These are phyloP conservation scores for Staphylotrichum tortipilum DNA, from an alignment of 495 filamentous ascomycete species.

Conservation along the genomic window DNA sequence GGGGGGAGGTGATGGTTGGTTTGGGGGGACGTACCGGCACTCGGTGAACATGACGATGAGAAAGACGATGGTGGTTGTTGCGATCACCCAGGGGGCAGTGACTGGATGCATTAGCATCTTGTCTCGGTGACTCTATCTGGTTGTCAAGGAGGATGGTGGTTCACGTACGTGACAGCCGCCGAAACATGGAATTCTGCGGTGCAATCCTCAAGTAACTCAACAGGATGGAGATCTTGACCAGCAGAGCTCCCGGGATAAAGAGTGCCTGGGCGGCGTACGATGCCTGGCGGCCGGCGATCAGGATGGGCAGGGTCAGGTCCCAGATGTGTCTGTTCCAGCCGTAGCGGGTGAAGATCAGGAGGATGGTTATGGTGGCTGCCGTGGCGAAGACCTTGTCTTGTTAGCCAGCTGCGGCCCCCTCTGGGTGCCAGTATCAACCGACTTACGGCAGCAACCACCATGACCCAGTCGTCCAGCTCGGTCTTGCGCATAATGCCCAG, in stretches of 20 bases:
- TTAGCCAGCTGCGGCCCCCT: too few relatives aligned
- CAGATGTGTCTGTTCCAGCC: constrained; percentile 23
- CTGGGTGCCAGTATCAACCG: too few relatives aligned
- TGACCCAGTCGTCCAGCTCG: constrained; percentile 23
- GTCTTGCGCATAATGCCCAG: constrained; percentile 10
- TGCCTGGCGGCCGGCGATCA: constrained; percentile 15
- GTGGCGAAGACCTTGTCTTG: constrained; percentile 12
- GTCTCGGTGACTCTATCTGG: neutral
- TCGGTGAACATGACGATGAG: too few relatives aligned
- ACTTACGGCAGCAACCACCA: constrained; percentile 19
- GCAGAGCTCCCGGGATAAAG: constrained; percentile 15
- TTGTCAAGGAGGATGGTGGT: neutral
- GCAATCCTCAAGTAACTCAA: constrained; percentile 45
- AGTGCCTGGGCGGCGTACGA: constrained; percentile 20
- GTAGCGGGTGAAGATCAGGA: constrained; percentile 15
- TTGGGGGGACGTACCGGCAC: too few relatives aligned
- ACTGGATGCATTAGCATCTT: too few relatives aligned
- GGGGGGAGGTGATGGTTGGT: too few relatives aligned
- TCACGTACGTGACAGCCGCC: constrained; percentile 27
- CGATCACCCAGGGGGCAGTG: too few relatives aligned
- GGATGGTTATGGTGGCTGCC: constrained; percentile 13
- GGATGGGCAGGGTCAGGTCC: constrained; percentile 7
- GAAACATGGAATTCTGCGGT: constrained; percentile 29
- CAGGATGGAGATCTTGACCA: constrained; percentile 44
- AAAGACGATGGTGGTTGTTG: too few relatives aligned